Conservation (phyloP, 225 moss, liverwort and hornwort genomes). For the Sphagnum tenellum region DNA sequence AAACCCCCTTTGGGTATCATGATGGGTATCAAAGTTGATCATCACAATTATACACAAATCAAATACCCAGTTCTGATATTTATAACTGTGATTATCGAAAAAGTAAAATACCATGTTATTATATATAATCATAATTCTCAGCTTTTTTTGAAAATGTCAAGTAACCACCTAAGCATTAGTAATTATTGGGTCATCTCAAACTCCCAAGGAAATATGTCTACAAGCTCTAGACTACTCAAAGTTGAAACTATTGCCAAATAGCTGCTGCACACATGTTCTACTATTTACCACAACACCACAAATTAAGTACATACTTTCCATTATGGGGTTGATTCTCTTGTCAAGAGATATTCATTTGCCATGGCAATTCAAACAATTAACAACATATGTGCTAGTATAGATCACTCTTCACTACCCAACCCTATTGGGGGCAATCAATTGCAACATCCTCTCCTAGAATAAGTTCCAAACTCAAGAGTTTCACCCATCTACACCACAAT, state of each 20-base stretch:
- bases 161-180: background rate
- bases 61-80: too few species aligned
- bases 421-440: constrained; percentile 84
- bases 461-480: constrained; percentile 88
- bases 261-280: background rate
- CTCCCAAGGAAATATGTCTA: background rate
- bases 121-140: too few species aligned
- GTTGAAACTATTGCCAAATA: background rate
- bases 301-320: constrained; percentile 70
- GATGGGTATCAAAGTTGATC: too few species aligned
- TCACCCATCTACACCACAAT: constrained; percentile 64
- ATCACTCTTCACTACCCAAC: constrained; percentile 83
- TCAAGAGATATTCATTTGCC: constrained; percentile 87
- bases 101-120: too few species aligned
- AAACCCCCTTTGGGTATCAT: too few species aligned
- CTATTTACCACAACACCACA: background rate
- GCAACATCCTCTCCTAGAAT: constrained; percentile 94
- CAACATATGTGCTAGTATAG: constrained; percentile 93
- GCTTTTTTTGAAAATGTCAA: too few species aligned
- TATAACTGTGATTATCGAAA: too few species aligned
- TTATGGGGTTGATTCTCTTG: constrained; percentile 97
- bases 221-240: background rate
- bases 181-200: background rate
- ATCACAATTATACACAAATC: too few species aligned
- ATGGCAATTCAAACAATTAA: constrained; percentile 88